Base-by-base conservation (phyloP, 768 basidiomycete species). In the Pleurotus djamor region DNA sequence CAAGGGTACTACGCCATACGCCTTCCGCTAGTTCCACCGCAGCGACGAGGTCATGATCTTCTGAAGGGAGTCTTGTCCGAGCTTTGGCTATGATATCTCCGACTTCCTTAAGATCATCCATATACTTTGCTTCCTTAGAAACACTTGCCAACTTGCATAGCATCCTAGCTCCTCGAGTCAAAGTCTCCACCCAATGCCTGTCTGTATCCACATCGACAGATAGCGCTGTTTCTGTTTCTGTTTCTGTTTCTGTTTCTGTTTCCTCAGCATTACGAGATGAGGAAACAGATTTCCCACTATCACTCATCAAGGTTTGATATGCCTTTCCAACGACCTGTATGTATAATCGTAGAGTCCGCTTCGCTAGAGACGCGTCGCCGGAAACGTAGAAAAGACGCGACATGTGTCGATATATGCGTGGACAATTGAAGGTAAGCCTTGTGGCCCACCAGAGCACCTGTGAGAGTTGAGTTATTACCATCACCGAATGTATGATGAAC, bases 361-460 rank as follows among this genome's bases (percentile, higher is more conserved):
- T 85, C 2, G 92, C 89, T 3, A 93, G 80, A 14, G 77, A 69
- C 2, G 73, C 72, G 63, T 88, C 87, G 7, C 84, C 85, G 0
- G 82, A 78, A 10, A 84, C 80, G 59, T 85, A 83, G 13, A 92
- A 72, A 1, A 96, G 72, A 1, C 89, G 85, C 33, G 86, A 85
- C 79, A 98, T 87, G 71, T 97, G 92, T 0, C 96, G 87, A 57
- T 92, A 83, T 6, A 98, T 76, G 7, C 87, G 84, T 60, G 89
- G 89, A 0, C 92, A 96, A 68, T 97, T 95, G 79, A 98, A 97
- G 0, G 96, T 98, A 17, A 95, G 82, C 17, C 89, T 86, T 7
- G 94, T 95, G 0, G 94, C 90, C 94, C 94, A 95, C 91, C 94
- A 96, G 1, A 98, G 80, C 17, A 94, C 83, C 91, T 92, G 69